A percentile compares a stretch with the other conserved stretches of the same genome.
Evolutionary conservation across 2,329 filamentous ascomycete species (phyloP).

Genomic region (Colletotrichum karsti): DNA sequence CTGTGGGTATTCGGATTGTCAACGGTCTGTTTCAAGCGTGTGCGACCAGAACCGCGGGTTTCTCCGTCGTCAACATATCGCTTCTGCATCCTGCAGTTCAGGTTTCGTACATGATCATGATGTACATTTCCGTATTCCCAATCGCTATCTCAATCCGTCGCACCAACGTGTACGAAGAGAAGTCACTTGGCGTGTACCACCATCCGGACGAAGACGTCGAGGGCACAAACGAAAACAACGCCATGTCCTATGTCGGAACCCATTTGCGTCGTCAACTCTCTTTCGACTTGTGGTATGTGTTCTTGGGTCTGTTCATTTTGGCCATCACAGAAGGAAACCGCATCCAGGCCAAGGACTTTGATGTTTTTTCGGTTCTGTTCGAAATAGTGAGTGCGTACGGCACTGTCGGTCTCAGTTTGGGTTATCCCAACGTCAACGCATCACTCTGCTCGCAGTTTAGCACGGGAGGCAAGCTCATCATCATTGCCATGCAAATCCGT

Average conservation of each 20-base stretch:
- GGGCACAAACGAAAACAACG: constrained; percentile 61
- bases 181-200: constrained; percentile 78
- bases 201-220: constrained; percentile 55
- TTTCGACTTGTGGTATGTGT: constrained; percentile 98
- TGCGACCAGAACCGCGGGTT: constrained; percentile 90
- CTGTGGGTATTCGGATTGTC: constrained; percentile 79
- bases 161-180: constrained; percentile 97
- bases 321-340: constrained; percentile 83
- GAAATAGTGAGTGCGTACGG: constrained; percentile 93
- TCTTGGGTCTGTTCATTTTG: constrained; percentile 91
- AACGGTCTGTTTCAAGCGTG: constrained; percentile 91
- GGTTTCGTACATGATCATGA: constrained; percentile 96
- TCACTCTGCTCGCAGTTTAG: constrained; percentile 87
- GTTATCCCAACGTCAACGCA: constrained; percentile 78
- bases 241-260: constrained; percentile 85
- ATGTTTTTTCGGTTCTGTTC: constrained; percentile 78
- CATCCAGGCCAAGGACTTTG: constrained; percentile 71
- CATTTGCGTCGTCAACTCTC: constrained; percentile 94
- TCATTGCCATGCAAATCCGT: constrained; percentile 75
- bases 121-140: constrained; percentile 98
- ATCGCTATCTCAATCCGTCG: constrained; percentile 94
- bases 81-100: constrained; percentile 89
- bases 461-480: constrained; percentile 74
- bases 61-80: constrained; percentile 81
- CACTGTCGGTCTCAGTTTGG: constrained; percentile 90